Evolutionary conservation across 208 protist genomes (phyloP).

Genomic region (Phytomonas serpens): DNA sequence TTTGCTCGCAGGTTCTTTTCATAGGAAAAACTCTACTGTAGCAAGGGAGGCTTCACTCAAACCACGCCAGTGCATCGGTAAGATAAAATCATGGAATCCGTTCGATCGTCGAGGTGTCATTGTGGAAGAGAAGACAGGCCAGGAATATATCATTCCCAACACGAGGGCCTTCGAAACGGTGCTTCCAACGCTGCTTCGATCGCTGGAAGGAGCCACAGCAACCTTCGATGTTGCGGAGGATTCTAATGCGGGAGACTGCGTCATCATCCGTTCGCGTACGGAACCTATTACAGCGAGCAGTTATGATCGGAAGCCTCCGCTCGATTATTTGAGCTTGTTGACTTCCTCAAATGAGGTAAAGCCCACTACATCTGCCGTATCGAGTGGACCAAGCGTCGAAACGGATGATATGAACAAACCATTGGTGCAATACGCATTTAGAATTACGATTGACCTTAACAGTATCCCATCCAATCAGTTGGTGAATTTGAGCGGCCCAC

Average conservation of each 20-base stretch:
- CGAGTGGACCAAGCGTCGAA: background rate
- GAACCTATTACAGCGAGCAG: slow-evolving; percentile 53
- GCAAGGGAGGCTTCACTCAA: background rate
- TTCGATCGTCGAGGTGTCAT: slow-evolving; percentile 74
- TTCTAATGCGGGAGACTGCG: slow-evolving; percentile 30
- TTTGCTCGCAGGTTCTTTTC: background rate
- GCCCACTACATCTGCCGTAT: background rate
- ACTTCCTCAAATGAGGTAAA: background rate
- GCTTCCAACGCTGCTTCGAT: slow-evolving; percentile 57
- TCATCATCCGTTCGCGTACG: slow-evolving; percentile 62
- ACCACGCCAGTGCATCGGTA: slow-evolving; percentile 19
- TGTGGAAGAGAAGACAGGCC: slow-evolving; percentile 29
- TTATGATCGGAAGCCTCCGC: slow-evolving; percentile 45
- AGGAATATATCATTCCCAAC: slow-evolving; percentile 53
- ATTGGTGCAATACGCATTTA: slow-evolving; percentile 28
- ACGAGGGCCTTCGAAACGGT: slow-evolving; percentile 82
- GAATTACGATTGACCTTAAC: slow-evolving; percentile 58
- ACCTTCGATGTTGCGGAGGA: slow-evolving; percentile 30
- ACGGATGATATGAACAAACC: background rate
- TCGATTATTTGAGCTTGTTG: slow-evolving; percentile 46
- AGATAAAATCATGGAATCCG: slow-evolving; percentile 60
- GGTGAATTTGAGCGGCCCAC: slow-evolving; percentile 35
- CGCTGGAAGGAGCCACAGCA: slow-evolving; percentile 54
- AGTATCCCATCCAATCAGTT: slow-evolving; percentile 46
- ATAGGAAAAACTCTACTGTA: background rate